Conservation (phyloP, 2,329 filamentous ascomycete genomes). For the Thermoascus crustaceus region DNA sequence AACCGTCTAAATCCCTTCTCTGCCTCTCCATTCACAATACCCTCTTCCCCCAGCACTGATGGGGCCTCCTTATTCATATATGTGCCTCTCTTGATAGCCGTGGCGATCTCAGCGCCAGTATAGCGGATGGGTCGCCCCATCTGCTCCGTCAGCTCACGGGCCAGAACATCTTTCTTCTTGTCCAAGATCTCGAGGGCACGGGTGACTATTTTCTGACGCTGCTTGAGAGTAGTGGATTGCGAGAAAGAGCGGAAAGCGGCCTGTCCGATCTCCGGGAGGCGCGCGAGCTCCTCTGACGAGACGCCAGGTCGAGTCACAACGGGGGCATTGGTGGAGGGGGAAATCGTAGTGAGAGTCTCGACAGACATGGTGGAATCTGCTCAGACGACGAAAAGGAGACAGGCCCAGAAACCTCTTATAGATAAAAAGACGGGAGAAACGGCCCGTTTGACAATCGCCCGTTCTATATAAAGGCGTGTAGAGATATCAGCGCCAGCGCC, state of each 20-base stretch:
- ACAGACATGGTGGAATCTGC: conserved; percentile 41
- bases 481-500: too few relatives aligned
- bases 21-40: conserved; percentile 61
- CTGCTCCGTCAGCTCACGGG: conserved; percentile 78
- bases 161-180: conserved; percentile 69
- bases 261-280: conserved; percentile 63
- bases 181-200: conserved; percentile 66
- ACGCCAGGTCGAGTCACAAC: conserved; percentile 72
- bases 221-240: conserved; percentile 64
- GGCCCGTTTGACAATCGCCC: too few relatives aligned
- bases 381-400: conserved; percentile 3
- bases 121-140: conserved; percentile 93
- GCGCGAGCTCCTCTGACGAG: conserved; percentile 59
- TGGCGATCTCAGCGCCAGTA: conserved; percentile 72
- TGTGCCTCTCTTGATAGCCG: conserved; percentile 75
- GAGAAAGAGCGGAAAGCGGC: conserved; percentile 70
- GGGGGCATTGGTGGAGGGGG: conserved; percentile 77
- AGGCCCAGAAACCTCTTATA: too few relatives aligned
- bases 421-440: too few relatives aligned
- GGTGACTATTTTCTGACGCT: conserved; percentile 72
- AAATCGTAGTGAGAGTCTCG: conserved; percentile 68
- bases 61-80: conserved; percentile 79
- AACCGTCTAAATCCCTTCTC: conserved; percentile 87
- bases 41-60: conserved; percentile 61
- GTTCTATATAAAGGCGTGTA: too few relatives aligned